Evolutionary conservation across 1,284 basidiomycete species (phyloP), one percentile per base, ranked within the genome.

Genomic region (Hemileia vastatrix): DNA sequence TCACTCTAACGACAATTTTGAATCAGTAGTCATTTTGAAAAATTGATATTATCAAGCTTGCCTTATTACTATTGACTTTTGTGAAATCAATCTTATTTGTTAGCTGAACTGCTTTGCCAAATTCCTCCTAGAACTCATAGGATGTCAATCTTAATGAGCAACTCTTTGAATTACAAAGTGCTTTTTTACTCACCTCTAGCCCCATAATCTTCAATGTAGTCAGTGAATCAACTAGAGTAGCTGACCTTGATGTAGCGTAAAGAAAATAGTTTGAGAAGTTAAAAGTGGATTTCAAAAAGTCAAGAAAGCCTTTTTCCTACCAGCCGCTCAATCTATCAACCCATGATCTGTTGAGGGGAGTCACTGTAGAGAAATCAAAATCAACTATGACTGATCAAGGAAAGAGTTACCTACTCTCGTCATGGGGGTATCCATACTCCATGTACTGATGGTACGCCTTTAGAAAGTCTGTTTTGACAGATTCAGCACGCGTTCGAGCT

Each of bases 41-140:
- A 53, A 27, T 4, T 21, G 19, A 44, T 27, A 55, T 21, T 1
- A 23, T 31, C 44, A 32, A 36, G 6, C 50, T 47, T 24, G 9
- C 55, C 60, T 21, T 55, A 21, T 2, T 40, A 32, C 2, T 33
- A 43, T 40, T 63, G 53, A 44, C 53, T 63, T 44, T 55, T 6
- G 60, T 50, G 32, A 63, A 63, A 56, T 63, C 60, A 19, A 63
- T 63, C 27, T 63, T 63, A 15, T 55, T 31, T 13, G 60, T 63
- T 11, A 24, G 36, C 19, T 23, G 36, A 24, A 63, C 47, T 8
- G 53, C 60, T 23, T 63, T 27, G 2, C 49, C 19, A 15, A 63
- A 63, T 40, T 21, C 27, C 19, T 50, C 48, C 60, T 63, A 40
- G n/a, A 40, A n/a, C 2, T 11, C 6, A 11, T 1, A 19, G 4